These are phyloP conservation scores for Coccomyxa sp. DNA, from an alignment of 139 green algal species.

Conservation along the genomic window DNA sequence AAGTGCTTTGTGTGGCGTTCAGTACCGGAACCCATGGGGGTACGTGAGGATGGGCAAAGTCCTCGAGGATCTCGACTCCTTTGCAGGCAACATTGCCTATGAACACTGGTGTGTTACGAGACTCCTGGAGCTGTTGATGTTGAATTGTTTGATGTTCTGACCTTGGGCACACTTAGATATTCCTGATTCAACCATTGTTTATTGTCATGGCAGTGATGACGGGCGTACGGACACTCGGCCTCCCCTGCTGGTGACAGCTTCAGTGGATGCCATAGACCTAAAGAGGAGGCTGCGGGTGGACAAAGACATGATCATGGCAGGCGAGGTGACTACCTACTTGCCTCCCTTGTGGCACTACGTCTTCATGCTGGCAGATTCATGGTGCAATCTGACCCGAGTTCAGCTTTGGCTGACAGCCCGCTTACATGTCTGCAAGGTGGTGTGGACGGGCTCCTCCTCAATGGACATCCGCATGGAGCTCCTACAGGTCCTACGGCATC, in stretches of 20 bases:
- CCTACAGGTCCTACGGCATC: slow-evolving; percentile 23
- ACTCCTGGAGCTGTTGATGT: not conserved
- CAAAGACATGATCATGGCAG: slow-evolving; percentile 36
- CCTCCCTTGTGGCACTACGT: no score
- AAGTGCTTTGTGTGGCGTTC: not conserved
- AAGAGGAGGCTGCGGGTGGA: slow-evolving; percentile 29
- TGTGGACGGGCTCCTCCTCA: slow-evolving; percentile 68
- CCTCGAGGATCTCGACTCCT: slow-evolving; percentile 80
- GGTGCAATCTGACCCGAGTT: not conserved
- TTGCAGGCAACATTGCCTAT: slow-evolving; percentile 76
- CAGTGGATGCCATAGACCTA: slow-evolving; percentile 65
- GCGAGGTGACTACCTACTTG: not conserved
- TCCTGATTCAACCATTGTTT: not conserved
- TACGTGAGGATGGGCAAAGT: slow-evolving; percentile 65
- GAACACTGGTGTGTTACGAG: slow-evolving; percentile 46
- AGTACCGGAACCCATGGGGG: slow-evolving; percentile 77
- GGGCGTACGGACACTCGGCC: slow-evolving; percentile 8
- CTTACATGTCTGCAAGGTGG: slow-evolving; percentile 41
- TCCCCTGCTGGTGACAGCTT: slow-evolving; percentile 70
- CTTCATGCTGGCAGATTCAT: not conserved
- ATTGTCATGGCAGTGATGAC: not conserved
- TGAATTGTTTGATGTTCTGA: not conserved
- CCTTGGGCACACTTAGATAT: not conserved
- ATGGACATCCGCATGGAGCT: slow-evolving; percentile 75
- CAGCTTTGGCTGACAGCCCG: not conserved